Conservation (phyloP, 306 rosid genomes). For the Cicer pinnatifidum region DNA sequence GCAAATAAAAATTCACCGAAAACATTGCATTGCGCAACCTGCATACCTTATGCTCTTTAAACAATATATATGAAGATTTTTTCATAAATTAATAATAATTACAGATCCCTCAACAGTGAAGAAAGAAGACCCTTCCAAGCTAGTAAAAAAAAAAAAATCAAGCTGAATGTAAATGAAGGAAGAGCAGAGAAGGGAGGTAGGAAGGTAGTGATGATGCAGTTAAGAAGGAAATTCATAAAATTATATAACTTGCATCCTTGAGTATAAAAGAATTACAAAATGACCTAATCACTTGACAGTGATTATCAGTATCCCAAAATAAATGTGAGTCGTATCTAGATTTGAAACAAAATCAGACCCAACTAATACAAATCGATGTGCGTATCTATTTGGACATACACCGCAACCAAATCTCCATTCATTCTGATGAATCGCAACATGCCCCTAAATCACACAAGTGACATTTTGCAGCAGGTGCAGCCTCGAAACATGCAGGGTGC, state of each 20-base stretch:
- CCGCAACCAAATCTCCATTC: not conserved
- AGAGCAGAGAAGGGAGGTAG: not conserved
- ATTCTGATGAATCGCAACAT: not conserved
- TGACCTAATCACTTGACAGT: slow-evolving; percentile 24
- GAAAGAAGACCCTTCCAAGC: not conserved
- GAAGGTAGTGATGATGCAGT: not conserved
- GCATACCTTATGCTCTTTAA: slow-evolving; percentile 7
- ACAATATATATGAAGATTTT: not conserved
- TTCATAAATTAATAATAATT: slow-evolving; percentile 4
- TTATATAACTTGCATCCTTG: not conserved
- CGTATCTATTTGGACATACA: not conserved
- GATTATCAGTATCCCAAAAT: not conserved
- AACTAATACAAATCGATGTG: not conserved
- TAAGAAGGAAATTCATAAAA: slow-evolving; percentile 30
- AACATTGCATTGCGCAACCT: not conserved
- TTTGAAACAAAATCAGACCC: not conserved
- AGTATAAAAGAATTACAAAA: slow-evolving; percentile 29
- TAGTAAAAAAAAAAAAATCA: slow-evolving; percentile 36
- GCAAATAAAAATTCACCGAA: slow-evolving; percentile 1
- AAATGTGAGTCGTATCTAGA: not conserved
- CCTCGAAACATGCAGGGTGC: not conserved
- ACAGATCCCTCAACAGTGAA: not conserved
- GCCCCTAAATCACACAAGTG: not conserved
- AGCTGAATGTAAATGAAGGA: slow-evolving; percentile 19
- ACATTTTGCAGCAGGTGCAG: not conserved